Conservation (phyloP, 345 rosid species). For the Eucalyptus microcorys region DNA sequence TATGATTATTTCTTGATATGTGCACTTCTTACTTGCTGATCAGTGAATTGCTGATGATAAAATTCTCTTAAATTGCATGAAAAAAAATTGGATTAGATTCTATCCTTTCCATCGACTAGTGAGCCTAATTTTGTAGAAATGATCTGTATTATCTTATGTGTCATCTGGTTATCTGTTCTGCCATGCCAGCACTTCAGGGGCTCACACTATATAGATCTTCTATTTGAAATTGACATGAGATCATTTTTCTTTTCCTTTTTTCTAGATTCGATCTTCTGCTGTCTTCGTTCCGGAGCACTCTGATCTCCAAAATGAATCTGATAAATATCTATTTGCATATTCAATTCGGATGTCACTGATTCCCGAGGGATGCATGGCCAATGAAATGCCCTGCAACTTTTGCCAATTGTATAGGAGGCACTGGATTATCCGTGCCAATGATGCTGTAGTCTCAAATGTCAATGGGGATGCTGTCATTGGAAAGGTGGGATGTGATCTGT, state of each 20-base stretch:
- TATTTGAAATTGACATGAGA: background rate
- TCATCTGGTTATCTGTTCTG: background rate
- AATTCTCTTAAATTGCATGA: background rate
- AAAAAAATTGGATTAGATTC: background rate
- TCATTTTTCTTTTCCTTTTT: background rate
- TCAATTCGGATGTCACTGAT: conserved; percentile 77
- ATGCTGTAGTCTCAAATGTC: conserved; percentile 19
- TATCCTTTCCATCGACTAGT: background rate
- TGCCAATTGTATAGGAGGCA: conserved; percentile 64
- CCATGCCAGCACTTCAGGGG: background rate
- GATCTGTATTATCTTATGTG: background rate
- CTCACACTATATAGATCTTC: background rate
- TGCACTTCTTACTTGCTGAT: background rate
- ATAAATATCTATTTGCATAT: conserved; percentile 41
- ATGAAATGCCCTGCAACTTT: conserved; percentile 41
- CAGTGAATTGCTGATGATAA: background rate
- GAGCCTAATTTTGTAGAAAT: background rate
- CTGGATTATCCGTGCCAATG: conserved; percentile 54
- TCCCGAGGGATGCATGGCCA: conserved; percentile 56
- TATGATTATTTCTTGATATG: background rate
- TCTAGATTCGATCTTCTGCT: conserved; percentile 71
- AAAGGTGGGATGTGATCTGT: conserved; percentile 16
- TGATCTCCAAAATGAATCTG: conserved; percentile 10
- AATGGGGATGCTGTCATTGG: conserved; percentile 67
- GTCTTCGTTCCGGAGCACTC: conserved; percentile 62